These are phyloP conservation scores for Penicillium nordicum DNA, from an alignment of 2,329 filamentous ascomycete species.

Conservation along the genomic window DNA sequence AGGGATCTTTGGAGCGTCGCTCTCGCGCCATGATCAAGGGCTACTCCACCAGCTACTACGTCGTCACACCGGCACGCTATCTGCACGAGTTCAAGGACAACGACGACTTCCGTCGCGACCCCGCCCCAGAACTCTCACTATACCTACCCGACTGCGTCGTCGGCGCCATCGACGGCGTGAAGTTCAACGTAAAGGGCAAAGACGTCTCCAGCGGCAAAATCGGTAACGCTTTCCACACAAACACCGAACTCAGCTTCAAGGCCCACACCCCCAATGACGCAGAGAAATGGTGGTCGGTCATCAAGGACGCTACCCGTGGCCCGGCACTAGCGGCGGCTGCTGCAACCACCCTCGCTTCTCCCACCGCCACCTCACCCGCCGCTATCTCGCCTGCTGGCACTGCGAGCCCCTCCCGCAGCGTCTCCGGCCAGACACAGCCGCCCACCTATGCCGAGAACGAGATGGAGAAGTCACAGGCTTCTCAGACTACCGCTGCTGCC, in stretches of 20 bases:
- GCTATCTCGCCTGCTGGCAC: slow-evolving; percentile 13
- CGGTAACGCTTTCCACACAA: slow-evolving; percentile 74
- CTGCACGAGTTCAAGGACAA: slow-evolving; percentile 96
- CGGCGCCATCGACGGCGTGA: slow-evolving; percentile 67
- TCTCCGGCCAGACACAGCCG: slow-evolving; percentile 15
- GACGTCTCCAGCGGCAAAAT: slow-evolving; percentile 75
- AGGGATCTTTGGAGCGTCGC: slow-evolving; percentile 86
- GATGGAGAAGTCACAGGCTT: slow-evolving; percentile 4
- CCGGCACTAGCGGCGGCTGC: neutral
- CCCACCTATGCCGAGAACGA: slow-evolving; percentile 28
- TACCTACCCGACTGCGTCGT: slow-evolving; percentile 88
- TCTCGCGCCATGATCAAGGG: slow-evolving; percentile 78
- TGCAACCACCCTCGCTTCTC: slow-evolving; percentile 3
- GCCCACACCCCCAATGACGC: slow-evolving; percentile 77
- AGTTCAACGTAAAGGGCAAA: slow-evolving; percentile 95
- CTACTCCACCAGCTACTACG: slow-evolving; percentile 81
- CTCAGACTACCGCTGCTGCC: neutral
- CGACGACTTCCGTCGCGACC: slow-evolving; percentile 61
- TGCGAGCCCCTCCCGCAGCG: slow-evolving; percentile 10
- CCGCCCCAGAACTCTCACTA: slow-evolving; percentile 76
- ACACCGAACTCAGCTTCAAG: slow-evolving; percentile 80
- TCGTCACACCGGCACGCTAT: slow-evolving; percentile 81
- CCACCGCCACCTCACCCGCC: slow-evolving; percentile 12
- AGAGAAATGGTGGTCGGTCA: slow-evolving; percentile 77
- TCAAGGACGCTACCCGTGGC: slow-evolving; percentile 44